phyloP scores from a whole-genome alignment of 2,329 filamentous ascomycete species.

The Colletotrichum orchidophilum region DNA sequence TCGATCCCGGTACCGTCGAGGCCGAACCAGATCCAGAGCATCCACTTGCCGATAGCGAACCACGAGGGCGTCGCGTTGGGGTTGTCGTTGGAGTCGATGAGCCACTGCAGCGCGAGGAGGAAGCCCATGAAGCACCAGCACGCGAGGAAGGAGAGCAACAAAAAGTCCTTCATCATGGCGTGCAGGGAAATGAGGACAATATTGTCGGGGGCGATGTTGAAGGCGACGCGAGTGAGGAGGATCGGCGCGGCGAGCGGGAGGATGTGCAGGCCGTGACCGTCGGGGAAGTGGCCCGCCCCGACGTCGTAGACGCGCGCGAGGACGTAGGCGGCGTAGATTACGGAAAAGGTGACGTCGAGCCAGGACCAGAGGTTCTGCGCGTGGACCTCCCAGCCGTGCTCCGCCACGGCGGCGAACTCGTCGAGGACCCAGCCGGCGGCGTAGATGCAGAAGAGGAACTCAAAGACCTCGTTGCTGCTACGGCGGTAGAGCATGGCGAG shows the following conservation, averaged over 20 bases:
- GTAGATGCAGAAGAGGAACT: constrained; percentile 71
- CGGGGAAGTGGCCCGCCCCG: constrained; percentile 41
- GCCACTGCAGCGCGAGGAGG: constrained; percentile 74
- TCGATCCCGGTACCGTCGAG: constrained; percentile 70
- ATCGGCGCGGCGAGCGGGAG: constrained; percentile 74
- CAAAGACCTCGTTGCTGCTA: constrained; percentile 57
- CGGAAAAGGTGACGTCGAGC: constrained; percentile 74
- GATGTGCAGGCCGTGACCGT: constrained; percentile 69
- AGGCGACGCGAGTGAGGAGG: constrained; percentile 75
- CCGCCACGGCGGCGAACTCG: constrained; percentile 71
- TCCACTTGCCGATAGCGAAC: constrained; percentile 76
- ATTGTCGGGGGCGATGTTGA: constrained; percentile 78
- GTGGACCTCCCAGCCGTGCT: constrained; percentile 74
- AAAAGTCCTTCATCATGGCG: constrained; percentile 80
- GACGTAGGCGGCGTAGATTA: constrained; percentile 71
- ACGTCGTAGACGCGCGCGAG: constrained; percentile 67
- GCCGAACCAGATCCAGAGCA: constrained; percentile 84
- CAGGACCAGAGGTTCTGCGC: constrained; percentile 81
- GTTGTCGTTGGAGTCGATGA: constrained; percentile 47
- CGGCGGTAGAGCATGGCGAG: constrained; percentile 70
- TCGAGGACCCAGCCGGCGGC: constrained; percentile 74
- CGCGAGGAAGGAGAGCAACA: constrained; percentile 65
- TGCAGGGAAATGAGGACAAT: constrained; percentile 79
- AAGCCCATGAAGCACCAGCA: constrained; percentile 76
- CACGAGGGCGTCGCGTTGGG: constrained; percentile 45